Evolutionary conservation across 2,329 filamentous ascomycete species (phyloP), one percentile per base, ranked within the genome.

Genomic region (Nothophoma quercina): DNA sequence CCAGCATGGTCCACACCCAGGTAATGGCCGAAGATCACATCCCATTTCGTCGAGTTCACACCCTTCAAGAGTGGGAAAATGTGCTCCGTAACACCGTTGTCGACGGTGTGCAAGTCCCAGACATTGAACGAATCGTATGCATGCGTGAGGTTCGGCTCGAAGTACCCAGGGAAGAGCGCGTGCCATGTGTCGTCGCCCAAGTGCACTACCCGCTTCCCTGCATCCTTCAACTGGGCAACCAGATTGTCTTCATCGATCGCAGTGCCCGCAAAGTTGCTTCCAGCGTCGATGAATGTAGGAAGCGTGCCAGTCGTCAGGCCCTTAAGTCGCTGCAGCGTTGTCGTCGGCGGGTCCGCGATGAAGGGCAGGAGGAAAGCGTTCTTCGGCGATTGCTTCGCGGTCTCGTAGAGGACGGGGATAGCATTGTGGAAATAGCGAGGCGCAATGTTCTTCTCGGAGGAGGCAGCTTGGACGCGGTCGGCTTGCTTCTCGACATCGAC

Each of bases 181-280:
- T 92, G 90, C 95, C 95, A 99, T 4, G 95, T 99, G 75, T 99
- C 93, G 72, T 99, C 95, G n/a, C 95, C 95, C 29, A 99, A 79
- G 68, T 99, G 96, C 5, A 93, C 95, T 62, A 99, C 85, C 59
- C 84, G 90, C 80, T 91, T 89, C 28, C 86, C 85, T 13, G 85
- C 83, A 63, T 81, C 78, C 49, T 79, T 81, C 55, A 90, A 65
- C 65, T 90, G 88, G 46, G 83, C 82, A 12, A 91, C 77, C 36
- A 90, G 62, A 60, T 90, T 91, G 72, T 99, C 95, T 78, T 99
- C 95, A 51, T 97, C 93, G 63, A 99, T 97, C 5, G 91, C 91
- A 3, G 90, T 96, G 2, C 95, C 95, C 0, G 91, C 92, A 74
- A 99, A 99, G 75, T 93, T 99, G 58, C 91, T 96, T 0, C 95